Evolutionary conservation across 176 grass and related monocot species (phyloP).

Genomic region (Dactylis glomerata): DNA sequence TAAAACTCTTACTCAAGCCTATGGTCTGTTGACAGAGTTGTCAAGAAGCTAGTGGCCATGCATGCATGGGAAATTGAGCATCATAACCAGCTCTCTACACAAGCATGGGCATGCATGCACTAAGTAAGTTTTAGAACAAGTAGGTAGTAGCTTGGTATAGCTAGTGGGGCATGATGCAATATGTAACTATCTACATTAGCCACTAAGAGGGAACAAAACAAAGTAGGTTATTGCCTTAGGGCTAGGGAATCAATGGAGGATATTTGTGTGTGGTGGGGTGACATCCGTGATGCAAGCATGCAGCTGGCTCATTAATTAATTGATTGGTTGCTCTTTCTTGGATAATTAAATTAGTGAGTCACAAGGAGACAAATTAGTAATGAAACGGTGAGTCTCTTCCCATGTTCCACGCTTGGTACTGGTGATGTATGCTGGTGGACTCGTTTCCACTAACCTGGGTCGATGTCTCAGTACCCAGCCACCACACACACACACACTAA

Average conservation of each 20-base stretch:
- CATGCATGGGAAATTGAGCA: neutral
- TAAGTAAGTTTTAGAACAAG: neutral
- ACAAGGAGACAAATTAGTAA: neutral
- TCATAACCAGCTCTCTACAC: neutral
- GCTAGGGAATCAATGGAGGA: neutral
- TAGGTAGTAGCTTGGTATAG: neutral
- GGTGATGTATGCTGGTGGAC: neutral
- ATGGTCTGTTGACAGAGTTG: neutral
- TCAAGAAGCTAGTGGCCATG: neutral
- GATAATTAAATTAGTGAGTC: neutral
- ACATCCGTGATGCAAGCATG: neutral
- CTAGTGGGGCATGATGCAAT: slow-evolving; percentile 11
- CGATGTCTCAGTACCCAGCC: neutral
- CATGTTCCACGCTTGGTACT: neutral
- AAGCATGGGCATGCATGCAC: neutral
- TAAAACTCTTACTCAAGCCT: too few species aligned
- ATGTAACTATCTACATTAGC: neutral
- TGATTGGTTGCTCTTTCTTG: neutral
- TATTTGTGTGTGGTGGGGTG: neutral
- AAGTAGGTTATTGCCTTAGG: neutral
- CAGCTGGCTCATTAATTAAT: neutral
- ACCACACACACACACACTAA: neutral
- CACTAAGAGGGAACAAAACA: neutral
- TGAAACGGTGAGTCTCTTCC: neutral
- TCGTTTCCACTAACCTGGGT: slow-evolving; percentile 4